Evolutionary conservation across 352 stramenopile species (phyloP), one percentile per base, ranked within the genome.

Genomic region (Phytophthora pini): DNA sequence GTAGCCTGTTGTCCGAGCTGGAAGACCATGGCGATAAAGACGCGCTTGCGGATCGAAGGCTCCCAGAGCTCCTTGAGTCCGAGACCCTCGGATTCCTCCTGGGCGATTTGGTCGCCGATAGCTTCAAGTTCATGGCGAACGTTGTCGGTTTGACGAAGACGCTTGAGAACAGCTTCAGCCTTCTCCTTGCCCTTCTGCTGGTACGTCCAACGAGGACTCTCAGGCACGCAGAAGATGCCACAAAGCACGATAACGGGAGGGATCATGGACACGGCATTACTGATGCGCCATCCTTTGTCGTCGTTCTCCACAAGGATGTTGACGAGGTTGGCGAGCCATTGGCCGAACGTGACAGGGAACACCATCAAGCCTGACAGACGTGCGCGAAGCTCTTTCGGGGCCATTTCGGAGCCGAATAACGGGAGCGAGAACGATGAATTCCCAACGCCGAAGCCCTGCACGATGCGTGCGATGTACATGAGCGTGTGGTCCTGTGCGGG

Each of bases 1-100:
- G 69, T 74, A 0, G 78, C 51, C 29, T 84, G 56, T 27, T 82
- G 75, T 22, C 82, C 65, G 15, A 82, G 46, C 50, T 82, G 77
- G 17, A 87, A 60, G 26, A 55, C 38, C 58, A 74, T 77, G 46
- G 56, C 62, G 38, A 75, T 78, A 56, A 82, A 44, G 7, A 74
- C 32, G 29, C 69, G 54, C 15, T 55, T 74, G 26, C 49, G 39
- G 17, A 72, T 41, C 13, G 61, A 70, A 24, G 46, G 61, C 41
- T 74, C 70, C 40, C 50, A 59, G 27, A 67, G 59, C 29, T 65
- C 71, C 47, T 56, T 66, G n/a, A 79, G 55, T 11, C 58, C 56
- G 24, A 61, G 50, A 3, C 51, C 69, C 6, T 48, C 50, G 4
- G 54, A 40, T 29, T 60, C 54, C 38, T 77, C 72, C 17, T 74